Percentiles rank a stretch among this genome's conserved stretches.
Evolutionary conservation across 805 yeast genomes (phyloP).

Genomic region (Myxozyma geophila): DNA sequence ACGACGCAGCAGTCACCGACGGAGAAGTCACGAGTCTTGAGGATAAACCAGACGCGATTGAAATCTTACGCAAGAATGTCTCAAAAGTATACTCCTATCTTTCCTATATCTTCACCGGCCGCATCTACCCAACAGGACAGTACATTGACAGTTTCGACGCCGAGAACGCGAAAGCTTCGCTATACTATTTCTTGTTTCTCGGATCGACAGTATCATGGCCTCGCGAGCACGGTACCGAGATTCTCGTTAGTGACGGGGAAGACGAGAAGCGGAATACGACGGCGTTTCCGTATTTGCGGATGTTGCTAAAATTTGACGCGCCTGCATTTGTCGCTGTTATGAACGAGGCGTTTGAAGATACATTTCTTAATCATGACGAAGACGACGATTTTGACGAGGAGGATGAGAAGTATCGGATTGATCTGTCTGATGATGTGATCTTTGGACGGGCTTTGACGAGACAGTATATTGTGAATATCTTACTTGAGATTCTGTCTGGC

Average conservation of each 20-base stretch:
- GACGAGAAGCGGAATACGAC: conserved; percentile 48
- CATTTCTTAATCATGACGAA: conserved; percentile 62
- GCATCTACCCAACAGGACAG: conserved; percentile 77
- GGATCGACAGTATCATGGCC: conserved; percentile 57
- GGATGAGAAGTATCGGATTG: conserved; percentile 50
- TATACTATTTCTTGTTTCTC: conserved; percentile 64
- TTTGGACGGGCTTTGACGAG: conserved; percentile 56
- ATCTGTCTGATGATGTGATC: conserved; percentile 31
- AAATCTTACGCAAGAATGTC: conserved; percentile 25
- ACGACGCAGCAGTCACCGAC: conserved; percentile 22
- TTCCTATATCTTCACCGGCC: conserved; percentile 71
- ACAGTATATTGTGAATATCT: conserved; percentile 76
- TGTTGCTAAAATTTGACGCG: conserved; percentile 60
- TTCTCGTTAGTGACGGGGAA: conserved; percentile 42
- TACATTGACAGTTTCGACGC: conserved; percentile 48
- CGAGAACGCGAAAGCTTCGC: conserved; percentile 52
- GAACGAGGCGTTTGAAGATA: conserved; percentile 84
- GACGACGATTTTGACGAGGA: conserved; percentile 37
- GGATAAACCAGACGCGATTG: conserved; percentile 36
- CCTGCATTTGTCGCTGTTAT: conserved; percentile 67
- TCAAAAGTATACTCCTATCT: conserved; percentile 61
- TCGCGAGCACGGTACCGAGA: conserved; percentile 44
- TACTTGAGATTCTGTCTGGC: conserved; percentile 60
- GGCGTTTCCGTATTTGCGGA: conserved; percentile 71
- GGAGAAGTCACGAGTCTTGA: conserved; percentile 9